Evolutionary conservation across 1,284 basidiomycete species (phyloP).

Genomic region (Gomphus bonarii): DNA sequence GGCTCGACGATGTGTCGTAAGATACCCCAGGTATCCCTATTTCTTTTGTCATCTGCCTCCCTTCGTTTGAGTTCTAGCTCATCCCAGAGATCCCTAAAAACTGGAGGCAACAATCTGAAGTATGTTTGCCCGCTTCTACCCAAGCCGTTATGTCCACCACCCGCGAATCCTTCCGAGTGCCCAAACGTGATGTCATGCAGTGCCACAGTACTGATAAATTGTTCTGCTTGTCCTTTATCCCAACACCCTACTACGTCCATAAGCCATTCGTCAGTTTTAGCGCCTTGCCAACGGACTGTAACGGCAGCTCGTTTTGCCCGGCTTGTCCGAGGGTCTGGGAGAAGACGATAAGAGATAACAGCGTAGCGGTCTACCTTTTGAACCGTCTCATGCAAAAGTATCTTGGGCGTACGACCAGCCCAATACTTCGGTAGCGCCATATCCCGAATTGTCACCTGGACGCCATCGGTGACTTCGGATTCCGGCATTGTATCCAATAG

Average conservation of each 20-base stretch:
- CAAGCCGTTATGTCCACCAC: constrained; percentile 32
- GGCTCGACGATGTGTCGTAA: constrained; percentile 51
- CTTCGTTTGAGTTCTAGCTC: constrained; percentile 71
- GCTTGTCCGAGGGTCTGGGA: constrained; percentile 46
- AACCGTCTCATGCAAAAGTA: constrained; percentile 56
- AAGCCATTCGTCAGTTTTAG: constrained; percentile 55
- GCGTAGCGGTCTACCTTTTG: constrained; percentile 66
- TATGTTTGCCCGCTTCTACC: constrained; percentile 41
- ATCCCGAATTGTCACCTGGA: constrained; percentile 53
- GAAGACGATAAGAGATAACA: constrained; percentile 51
- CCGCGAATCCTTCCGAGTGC: constrained; percentile 43
- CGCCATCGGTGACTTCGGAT: constrained; percentile 43
- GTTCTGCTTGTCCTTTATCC: constrained; percentile 73
- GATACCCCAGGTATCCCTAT: constrained; percentile 63
- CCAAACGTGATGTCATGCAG: constrained; percentile 68
- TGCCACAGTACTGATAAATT: constrained; percentile 84
- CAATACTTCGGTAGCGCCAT: constrained; percentile 78
- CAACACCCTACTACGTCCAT: constrained; percentile 86
- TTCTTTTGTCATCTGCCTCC: constrained; percentile 49
- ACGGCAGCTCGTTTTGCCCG: constrained; percentile 66
- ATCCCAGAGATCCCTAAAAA: constrained; percentile 88
- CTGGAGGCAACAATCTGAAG: constrained; percentile 68
- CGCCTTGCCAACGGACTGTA: constrained; percentile 62
- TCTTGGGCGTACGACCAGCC: constrained; percentile 65
- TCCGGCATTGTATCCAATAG: constrained; percentile 64